Conservation (phyloP, 1,284 basidiomycete genomes). For the Ustilago trichophora region DNA sequence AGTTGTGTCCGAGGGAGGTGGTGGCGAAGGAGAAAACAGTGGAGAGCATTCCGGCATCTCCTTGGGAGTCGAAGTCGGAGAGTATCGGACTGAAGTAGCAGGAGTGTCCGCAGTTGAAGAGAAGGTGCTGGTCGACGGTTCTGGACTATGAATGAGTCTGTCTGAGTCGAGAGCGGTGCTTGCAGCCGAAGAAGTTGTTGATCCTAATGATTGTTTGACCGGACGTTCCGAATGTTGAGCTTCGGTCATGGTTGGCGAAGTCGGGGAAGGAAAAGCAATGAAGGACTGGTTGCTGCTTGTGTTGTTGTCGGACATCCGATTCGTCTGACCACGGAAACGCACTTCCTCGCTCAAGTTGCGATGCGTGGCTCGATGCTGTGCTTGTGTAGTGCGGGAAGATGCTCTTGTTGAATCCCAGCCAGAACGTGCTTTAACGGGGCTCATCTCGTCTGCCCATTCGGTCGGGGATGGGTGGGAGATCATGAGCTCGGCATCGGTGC, state of each 20-base stretch:
- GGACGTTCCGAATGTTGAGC: neutral
- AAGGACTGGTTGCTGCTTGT: constrained; percentile 3
- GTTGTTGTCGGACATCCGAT: neutral
- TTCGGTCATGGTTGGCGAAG: neutral
- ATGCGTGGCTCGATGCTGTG: neutral
- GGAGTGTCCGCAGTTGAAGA: constrained; percentile 20
- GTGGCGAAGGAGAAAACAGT: neutral
- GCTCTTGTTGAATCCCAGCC: neutral
- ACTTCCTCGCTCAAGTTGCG: constrained; percentile 21
- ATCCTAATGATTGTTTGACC: neutral
- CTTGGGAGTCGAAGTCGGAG: constrained; percentile 7
- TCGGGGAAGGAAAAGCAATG: constrained; percentile 24
- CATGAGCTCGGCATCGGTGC: constrained; percentile 41
- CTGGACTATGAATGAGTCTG: constrained; percentile 6
- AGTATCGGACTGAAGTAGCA: constrained; percentile 11
- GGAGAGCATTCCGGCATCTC: neutral
- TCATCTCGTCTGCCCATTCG: constrained; percentile 32
- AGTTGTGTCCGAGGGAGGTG: constrained; percentile 16
- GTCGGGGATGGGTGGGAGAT: constrained; percentile 30
- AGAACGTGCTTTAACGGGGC: neutral
- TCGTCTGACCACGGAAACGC: constrained; percentile 13
- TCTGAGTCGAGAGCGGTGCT: constrained; percentile 10
- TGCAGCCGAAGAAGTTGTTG: constrained; percentile 12
- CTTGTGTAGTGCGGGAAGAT: neutral
- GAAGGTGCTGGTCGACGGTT: constrained; percentile 3